phyloP scores from a whole-genome alignment of 306 rosid genomes.

The Quercus suber region DNA sequence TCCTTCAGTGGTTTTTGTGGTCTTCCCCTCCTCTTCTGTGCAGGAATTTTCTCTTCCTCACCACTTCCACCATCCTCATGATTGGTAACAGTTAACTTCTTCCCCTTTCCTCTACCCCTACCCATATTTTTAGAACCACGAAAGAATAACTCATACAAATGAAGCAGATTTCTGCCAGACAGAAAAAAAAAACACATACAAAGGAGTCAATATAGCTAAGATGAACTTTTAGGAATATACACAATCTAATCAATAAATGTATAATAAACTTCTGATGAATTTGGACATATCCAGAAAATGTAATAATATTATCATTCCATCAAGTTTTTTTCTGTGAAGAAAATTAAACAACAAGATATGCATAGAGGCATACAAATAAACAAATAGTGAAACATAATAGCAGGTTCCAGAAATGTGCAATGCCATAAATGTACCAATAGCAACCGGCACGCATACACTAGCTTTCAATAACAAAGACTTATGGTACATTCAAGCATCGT shows the following conservation, averaged over 20 bases:
- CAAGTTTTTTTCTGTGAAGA: background rate
- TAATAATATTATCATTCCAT: background rate
- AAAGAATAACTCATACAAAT: slow-evolving; percentile 45
- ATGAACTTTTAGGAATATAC: background rate
- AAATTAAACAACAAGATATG: background rate
- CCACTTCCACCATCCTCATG: slow-evolving; percentile 46
- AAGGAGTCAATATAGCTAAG: background rate
- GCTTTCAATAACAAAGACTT: background rate
- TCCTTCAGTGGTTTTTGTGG: slow-evolving; percentile 51
- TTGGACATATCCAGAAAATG: background rate
- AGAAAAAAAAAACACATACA: slow-evolving; percentile 7
- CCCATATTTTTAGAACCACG: slow-evolving; percentile 49
- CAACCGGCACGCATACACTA: background rate
- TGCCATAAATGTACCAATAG: background rate
- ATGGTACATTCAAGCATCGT: background rate
- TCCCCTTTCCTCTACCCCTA: slow-evolving; percentile 69
- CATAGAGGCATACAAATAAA: too few relatives aligned
- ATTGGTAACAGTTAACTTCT: slow-evolving; percentile 42
- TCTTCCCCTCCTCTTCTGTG: slow-evolving; percentile 55
- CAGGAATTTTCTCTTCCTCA: slow-evolving; percentile 51
- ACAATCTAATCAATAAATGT: background rate
- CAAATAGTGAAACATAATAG: background rate
- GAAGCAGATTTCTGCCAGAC: slow-evolving; percentile 38
- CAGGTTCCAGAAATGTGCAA: background rate
- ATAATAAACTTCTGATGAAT: background rate